Base-by-base conservation (phyloP, 2,329 filamentous ascomycete genomes). In the Sclerotinia glacialis region DNA sequence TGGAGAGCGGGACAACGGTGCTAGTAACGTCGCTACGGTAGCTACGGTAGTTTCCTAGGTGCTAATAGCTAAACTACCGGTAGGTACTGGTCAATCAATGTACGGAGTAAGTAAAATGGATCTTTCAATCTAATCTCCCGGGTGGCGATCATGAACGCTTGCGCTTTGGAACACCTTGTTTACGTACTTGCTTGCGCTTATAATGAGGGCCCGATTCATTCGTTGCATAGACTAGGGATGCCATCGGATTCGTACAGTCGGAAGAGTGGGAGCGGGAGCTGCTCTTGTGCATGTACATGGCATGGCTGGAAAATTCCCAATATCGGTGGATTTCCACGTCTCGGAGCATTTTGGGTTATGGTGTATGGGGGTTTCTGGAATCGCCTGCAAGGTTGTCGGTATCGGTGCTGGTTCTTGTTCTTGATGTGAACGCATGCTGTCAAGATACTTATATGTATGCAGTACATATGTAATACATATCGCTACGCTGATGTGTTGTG, bases 41-140 rank as follows among this genome's bases (percentile, higher is more conserved):
- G 34, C 28, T 31, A 40, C 37, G 37, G 37, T 14, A 37, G 34
- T 9, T 37, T 1, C 2, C 37, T 40, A 40, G 37, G 11, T 44
- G 7, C 23, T n/a, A 18, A 3, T 37, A 37, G 21, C 9, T 37
- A 34, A 12, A 6, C 11, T 34, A 16, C n/a, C n/a, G n/a, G n/a
- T n/a, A n/a, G n/a, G n/a, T n/a, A n/a, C n/a, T n/a, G n/a, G n/a
- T n/a, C n/a, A n/a, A n/a, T 31, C 18, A 31, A 28, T 16, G 49
- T 18, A 26, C 31, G n/a, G n/a, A n/a, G n/a, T n/a, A 21, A 37
- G 50, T 31, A 28, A 53, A 9, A 40, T 40, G 37, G 6, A 16
- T 60, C 18, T 60, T 60, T 60, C 42, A 60, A 60, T 47, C 21
- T 23, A 60, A 60, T 60, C 42, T 60, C 56, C 42, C 21, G 31